Conservation (phyloP, 2,329 filamentous ascomycete species). For the Paraphoma sp. region DNA sequence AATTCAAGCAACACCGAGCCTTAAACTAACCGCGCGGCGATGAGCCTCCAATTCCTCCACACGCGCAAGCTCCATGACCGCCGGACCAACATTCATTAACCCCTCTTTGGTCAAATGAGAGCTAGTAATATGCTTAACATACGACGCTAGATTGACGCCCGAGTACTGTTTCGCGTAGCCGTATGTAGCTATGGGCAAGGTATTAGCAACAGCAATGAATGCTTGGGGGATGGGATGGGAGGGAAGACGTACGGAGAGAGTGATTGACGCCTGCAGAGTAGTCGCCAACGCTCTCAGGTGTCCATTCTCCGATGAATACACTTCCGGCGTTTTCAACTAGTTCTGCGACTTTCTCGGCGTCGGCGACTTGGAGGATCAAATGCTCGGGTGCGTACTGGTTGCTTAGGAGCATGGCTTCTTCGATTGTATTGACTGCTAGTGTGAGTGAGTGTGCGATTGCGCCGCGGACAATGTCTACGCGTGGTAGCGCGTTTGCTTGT, state of each 20-base stretch:
- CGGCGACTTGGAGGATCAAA: slow-evolving; percentile 85
- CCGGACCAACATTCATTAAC: slow-evolving; percentile 80
- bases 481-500: slow-evolving; percentile 85
- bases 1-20: slow-evolving; percentile 55
- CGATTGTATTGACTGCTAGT: slow-evolving; percentile 75
- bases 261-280: slow-evolving; percentile 99
- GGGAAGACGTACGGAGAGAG: slow-evolving; percentile 82
- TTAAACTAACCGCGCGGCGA: slow-evolving; percentile 73
- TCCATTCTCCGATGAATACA: slow-evolving; percentile 96
- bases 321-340: slow-evolving; percentile 92
- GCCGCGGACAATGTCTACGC: slow-evolving; percentile 90
- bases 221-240: too few relatives aligned
- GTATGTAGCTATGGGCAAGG: slow-evolving; percentile 83
- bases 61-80: slow-evolving; percentile 93
- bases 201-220: slow-evolving; percentile 9
- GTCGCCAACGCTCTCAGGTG: slow-evolving; percentile 95
- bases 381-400: slow-evolving; percentile 97
- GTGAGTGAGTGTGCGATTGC: slow-evolving; percentile 92
- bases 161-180: slow-evolving; percentile 99
- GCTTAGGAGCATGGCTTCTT: slow-evolving; percentile 79
- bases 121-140: slow-evolving; percentile 97
- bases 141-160: slow-evolving; percentile 93
- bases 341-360: slow-evolving; percentile 76
- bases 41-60: slow-evolving; percentile 96
- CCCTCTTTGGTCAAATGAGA: slow-evolving; percentile 87